Percentiles rank a stretch among this genome's conserved stretches.
These are phyloP conservation scores for Pigoraptor vietnamica DNA, from an alignment of 78 protist genomes.

Conservation along the genomic window DNA sequence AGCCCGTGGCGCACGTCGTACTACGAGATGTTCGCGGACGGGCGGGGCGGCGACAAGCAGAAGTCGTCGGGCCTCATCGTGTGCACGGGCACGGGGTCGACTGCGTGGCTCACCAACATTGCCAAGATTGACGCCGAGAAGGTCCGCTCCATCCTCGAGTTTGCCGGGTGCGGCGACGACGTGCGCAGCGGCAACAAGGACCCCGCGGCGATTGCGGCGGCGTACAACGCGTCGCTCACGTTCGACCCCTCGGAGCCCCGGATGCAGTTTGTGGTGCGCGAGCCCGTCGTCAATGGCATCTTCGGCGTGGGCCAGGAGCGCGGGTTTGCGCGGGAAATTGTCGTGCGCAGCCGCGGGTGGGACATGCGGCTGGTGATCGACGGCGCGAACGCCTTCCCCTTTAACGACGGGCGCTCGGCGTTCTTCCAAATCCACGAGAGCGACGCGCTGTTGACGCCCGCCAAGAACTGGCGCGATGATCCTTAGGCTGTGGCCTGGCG, in stretches of 20 bases:
- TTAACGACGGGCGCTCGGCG: not conserved
- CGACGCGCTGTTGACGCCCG: not conserved
- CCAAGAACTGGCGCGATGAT: not conserved
- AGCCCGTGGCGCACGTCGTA: not conserved
- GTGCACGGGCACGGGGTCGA: not conserved
- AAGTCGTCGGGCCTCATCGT: not conserved
- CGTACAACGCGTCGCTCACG: not conserved
- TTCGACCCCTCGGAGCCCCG: not conserved
- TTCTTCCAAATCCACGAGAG: not conserved
- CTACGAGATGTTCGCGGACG: not conserved
- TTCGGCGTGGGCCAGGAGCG: not conserved
- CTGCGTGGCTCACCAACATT: not conserved
- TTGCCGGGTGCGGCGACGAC: not conserved
- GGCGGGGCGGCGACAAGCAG: not conserved
- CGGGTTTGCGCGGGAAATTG: not conserved
- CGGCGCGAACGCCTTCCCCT: not conserved
- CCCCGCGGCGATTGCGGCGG: not conserved
- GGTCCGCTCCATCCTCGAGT: not conserved
- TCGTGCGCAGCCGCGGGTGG: not conserved
- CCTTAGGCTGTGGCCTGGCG: too few relatives aligned
- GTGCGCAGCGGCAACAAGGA: not conserved
- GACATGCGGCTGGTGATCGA: not conserved
- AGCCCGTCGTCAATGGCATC: slow-evolving; percentile 8
- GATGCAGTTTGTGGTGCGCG: not conserved
- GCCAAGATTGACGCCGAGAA: not conserved